phyloP scores from a whole-genome alignment of 1,284 basidiomycete species.

The Polyporus tsugae region DNA sequence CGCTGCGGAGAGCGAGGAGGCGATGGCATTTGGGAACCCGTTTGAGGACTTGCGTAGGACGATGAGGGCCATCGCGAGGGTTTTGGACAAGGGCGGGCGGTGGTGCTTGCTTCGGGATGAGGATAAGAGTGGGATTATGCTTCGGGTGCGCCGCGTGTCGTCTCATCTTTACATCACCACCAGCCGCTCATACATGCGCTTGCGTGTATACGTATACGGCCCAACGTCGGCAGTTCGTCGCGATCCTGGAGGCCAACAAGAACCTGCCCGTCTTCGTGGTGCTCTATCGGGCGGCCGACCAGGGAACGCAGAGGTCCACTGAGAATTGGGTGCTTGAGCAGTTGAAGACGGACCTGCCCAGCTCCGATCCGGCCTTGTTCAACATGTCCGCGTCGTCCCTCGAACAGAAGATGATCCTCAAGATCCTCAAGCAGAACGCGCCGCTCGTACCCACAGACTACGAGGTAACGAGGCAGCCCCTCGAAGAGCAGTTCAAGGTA shows the following conservation, averaged over 20 bases:
- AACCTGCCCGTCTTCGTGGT: constrained; percentile 44
- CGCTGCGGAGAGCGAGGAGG: neutral
- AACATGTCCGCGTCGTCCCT: constrained; percentile 39
- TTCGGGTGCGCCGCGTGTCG: constrained; percentile 38
- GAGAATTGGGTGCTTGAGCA: constrained; percentile 30
- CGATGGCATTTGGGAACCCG: constrained; percentile 36
- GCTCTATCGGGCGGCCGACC: constrained; percentile 38
- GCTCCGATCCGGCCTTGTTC: neutral
- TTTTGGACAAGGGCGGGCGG: constrained; percentile 36
- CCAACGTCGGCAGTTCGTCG: constrained; percentile 39
- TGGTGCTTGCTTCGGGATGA: constrained; percentile 40
- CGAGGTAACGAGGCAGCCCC: constrained; percentile 28
- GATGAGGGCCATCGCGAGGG: constrained; percentile 40
- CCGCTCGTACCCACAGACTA: constrained; percentile 43
- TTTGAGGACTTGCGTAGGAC: constrained; percentile 48
- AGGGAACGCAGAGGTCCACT: constrained; percentile 27
- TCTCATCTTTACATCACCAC: neutral
- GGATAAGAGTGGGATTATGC: constrained; percentile 37
- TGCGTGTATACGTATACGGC: neutral
- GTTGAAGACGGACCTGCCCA: constrained; percentile 3
- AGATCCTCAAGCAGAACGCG: constrained; percentile 46
- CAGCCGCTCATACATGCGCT: neutral
- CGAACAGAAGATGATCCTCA: constrained; percentile 45
- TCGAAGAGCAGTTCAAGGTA: constrained; percentile 40
- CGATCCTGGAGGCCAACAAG: constrained; percentile 39